A percentile compares a stretch with the other conserved stretches of the same genome.
phyloP scores from a whole-genome alignment of 805 yeast genomes.

The Yarrowia sp. region DNA sequence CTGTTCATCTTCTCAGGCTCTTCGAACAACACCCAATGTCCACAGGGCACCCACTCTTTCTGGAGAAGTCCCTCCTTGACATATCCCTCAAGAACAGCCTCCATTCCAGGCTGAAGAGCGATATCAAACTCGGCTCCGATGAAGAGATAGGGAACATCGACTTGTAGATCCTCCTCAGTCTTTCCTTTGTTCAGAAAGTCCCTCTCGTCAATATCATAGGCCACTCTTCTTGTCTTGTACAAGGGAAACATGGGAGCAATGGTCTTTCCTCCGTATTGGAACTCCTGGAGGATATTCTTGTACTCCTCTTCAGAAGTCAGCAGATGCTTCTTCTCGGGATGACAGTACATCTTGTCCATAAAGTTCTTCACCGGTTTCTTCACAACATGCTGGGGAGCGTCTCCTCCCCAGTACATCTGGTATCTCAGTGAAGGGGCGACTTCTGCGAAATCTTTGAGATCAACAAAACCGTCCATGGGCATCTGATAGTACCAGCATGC shows the following conservation, averaged over 20 bases:
- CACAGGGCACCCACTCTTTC: conserved; percentile 15
- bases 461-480: conserved; percentile 23
- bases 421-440: conserved; percentile 18
- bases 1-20: conserved; percentile 24
- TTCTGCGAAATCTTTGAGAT: conserved; percentile 13
- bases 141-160: conserved; percentile 27
- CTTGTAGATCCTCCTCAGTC: conserved; percentile 1
- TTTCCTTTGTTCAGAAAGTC: conserved; percentile 9
- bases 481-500: conserved; percentile 36
- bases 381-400: conserved; percentile 10
- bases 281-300: conserved; percentile 7
- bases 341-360: neutral
- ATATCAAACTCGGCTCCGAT: conserved; percentile 29
- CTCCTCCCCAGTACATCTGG: conserved; percentile 33
- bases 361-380: neutral
- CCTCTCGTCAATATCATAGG: conserved; percentile 9
- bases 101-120: conserved; percentile 30
- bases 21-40: conserved; percentile 31
- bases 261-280: conserved; percentile 4
- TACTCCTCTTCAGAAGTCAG: conserved; percentile 17
- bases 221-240: conserved; percentile 17
- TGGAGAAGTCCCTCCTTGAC: conserved; percentile 5
- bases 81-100: neutral
- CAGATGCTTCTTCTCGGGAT: neutral
- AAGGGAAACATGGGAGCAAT: conserved; percentile 13